phyloP scores from a whole-genome alignment of 2,329 filamentous ascomycete species.

The Arthroderma uncinatum region DNA sequence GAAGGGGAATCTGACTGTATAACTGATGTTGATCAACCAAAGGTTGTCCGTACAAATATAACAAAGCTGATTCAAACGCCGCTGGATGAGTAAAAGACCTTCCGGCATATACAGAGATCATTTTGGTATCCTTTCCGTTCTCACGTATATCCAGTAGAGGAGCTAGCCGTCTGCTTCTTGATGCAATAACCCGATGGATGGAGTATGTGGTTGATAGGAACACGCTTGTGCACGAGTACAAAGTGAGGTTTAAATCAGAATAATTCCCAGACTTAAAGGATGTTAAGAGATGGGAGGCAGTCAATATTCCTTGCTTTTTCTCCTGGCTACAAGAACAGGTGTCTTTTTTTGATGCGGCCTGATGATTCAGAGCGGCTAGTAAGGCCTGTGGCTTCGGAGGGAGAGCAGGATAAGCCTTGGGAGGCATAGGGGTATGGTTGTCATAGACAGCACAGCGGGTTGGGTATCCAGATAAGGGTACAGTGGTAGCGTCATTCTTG shows the following conservation, averaged over 20 bases:
- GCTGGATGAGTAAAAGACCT: conserved; percentile 18
- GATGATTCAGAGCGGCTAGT: background rate
- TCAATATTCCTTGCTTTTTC: background rate
- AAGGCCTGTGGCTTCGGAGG: background rate
- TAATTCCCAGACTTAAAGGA: conserved; percentile 13
- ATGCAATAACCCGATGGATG: conserved; percentile 19
- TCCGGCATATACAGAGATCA: conserved; percentile 16
- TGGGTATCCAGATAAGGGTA: background rate
- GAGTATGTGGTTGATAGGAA: conserved; percentile 16
- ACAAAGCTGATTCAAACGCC: conserved; percentile 20
- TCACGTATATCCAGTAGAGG: conserved; percentile 13
- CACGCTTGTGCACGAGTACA: conserved; percentile 16
- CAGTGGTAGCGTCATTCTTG: background rate
- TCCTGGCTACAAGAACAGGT: background rate
- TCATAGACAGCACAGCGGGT: background rate
- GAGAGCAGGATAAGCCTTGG: background rate
- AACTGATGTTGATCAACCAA: conserved; percentile 16
- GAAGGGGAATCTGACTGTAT: conserved; percentile 11
- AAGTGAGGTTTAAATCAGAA: conserved; percentile 17
- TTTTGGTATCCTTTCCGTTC: conserved; percentile 6
- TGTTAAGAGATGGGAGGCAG: conserved; percentile 12
- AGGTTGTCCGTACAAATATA: conserved; percentile 21
- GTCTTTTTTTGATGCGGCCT: background rate
- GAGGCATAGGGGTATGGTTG: background rate
- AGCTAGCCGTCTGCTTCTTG: conserved; percentile 19